These are phyloP conservation scores for Stagonosporopsis cucurbitacearum DNA, from an alignment of 2,329 filamentous ascomycete species.

Conservation along the genomic window DNA sequence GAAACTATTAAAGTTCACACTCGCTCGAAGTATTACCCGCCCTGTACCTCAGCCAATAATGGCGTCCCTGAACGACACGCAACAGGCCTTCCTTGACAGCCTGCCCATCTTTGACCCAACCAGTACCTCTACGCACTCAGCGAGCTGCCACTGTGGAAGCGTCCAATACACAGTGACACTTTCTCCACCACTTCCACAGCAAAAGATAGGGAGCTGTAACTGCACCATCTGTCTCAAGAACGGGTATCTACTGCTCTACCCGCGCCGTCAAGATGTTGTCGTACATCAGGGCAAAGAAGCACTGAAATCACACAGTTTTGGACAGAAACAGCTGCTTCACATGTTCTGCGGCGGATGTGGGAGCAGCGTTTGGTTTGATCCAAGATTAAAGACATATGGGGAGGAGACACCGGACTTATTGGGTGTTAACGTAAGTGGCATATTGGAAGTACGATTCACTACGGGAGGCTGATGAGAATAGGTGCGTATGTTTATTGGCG, in stretches of 20 bases:
- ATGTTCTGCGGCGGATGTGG: constrained; percentile 10
- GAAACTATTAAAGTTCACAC: not conserved
- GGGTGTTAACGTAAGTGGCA: constrained; percentile 6
- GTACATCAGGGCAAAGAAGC: not conserved
- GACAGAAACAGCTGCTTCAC: constrained; percentile 10
- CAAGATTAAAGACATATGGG: not conserved
- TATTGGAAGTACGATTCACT: too few species aligned
- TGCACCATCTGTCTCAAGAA: constrained; percentile 60
- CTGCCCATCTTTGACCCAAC: constrained; percentile 5
- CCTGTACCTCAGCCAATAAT: not conserved
- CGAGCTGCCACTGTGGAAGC: constrained; percentile 61
- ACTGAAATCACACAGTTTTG: constrained; percentile 1
- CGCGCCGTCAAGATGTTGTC: constrained; percentile 10
- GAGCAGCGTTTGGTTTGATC: constrained; percentile 13
- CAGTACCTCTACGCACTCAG: constrained; percentile 22
- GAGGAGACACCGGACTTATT: constrained; percentile 11
- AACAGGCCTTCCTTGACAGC: constrained; percentile 7
- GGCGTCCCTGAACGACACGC: not conserved
- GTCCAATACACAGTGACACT: constrained; percentile 58
- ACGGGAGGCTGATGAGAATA: not conserved
- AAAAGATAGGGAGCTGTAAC: constrained; percentile 57
- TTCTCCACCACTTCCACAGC: constrained; percentile 56
- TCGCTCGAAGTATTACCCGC: too few species aligned
- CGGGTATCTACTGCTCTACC: constrained; percentile 58
- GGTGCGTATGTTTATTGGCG: constrained; percentile 10